Evolutionary conservation across 768 basidiomycete species (phyloP), one percentile per base, ranked within the genome.

Genomic region (Sporobolomyces phaffii): DNA sequence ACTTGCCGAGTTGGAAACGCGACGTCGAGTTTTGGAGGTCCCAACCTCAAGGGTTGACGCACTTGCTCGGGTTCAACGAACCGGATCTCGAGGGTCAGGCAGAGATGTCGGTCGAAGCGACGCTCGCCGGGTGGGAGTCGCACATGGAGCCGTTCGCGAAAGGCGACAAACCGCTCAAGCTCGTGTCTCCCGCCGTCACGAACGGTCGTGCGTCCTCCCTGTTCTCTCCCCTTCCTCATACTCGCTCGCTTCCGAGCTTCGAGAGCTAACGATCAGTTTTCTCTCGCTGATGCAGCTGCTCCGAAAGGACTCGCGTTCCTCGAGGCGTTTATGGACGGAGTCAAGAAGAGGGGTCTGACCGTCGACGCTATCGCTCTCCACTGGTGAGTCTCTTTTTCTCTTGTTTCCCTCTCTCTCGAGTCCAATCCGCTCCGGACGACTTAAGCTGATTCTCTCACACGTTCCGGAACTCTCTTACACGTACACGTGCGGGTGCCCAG

Each of bases 31-130:
- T 2, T 22, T 45, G 29, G 41, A 31, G 29, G 20, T 9, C 7
- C 7, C 29, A 31, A 11, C 7, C 20, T 8, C 17, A 18, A 57
- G 36, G 43, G 13, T 5, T 45, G 3, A 44, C 56, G 18, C 56
- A 58, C n/a, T 7, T 58, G 2, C 56, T 58, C 31, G 56, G 56
- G 56, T 58, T 58, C 56, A 58, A 58, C 22, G 56, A 58, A 34
- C 56, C 56, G 7, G 56, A 58, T 26, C 18, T 58, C 5, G 18
- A 14, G 3, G 31, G 29, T 6, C 56, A 58, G 34, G 56, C 56
- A 10, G 9, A 47, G 5, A 58, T 58, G 41, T 33, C 28, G 6
- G 31, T 58, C 13, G 11, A 44, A 24, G 31, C 2, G 4, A n/a
- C 29, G 9, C 2, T 58, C 22, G 18, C 45, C 22, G 56, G 29